Percentiles rank a stretch among this genome's conserved stretches.
These are phyloP conservation scores for Dictyostelium discoideum DNA, from an alignment of 78 protist species.

Conservation along the genomic window DNA sequence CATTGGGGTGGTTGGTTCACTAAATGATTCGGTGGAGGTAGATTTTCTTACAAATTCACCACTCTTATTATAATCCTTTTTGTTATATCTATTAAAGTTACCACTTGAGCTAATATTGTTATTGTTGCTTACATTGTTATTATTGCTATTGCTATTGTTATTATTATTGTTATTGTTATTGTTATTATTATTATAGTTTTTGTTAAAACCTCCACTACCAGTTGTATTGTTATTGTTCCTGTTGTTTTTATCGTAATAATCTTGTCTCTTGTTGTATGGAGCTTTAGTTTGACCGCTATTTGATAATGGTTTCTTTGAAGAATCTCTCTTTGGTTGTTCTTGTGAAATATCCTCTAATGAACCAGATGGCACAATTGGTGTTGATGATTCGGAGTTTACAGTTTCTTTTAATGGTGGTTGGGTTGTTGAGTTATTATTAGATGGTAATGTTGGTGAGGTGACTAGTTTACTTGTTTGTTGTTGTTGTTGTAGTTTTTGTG, in stretches of 20 bases:
- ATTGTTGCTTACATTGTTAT: neutral
- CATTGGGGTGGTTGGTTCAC: neutral
- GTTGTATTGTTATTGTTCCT: neutral
- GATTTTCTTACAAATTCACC: slow-evolving; percentile 5
- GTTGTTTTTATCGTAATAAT: neutral
- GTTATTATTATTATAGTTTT: neutral
- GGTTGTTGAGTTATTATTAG: neutral
- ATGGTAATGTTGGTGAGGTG: neutral
- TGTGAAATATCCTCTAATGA: neutral
- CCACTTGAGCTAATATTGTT: neutral
- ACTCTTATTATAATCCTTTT: neutral
- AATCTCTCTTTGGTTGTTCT: neutral
- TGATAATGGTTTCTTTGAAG: neutral
- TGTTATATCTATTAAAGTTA: neutral
- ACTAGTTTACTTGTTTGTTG: neutral
- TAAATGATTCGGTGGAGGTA: neutral
- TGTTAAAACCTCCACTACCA: neutral
- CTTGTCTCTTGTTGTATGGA: neutral
- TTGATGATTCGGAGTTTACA: neutral
- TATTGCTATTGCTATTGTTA: neutral
- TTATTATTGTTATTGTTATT: neutral
- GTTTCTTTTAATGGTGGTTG: neutral
- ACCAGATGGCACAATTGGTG: neutral
- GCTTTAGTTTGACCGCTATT: neutral
- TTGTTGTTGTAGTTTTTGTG: neutral